Evolutionary conservation across 331 rosid genomes (phyloP), one percentile per base, ranked within the genome.

Genomic region (Saraca asoca): DNA sequence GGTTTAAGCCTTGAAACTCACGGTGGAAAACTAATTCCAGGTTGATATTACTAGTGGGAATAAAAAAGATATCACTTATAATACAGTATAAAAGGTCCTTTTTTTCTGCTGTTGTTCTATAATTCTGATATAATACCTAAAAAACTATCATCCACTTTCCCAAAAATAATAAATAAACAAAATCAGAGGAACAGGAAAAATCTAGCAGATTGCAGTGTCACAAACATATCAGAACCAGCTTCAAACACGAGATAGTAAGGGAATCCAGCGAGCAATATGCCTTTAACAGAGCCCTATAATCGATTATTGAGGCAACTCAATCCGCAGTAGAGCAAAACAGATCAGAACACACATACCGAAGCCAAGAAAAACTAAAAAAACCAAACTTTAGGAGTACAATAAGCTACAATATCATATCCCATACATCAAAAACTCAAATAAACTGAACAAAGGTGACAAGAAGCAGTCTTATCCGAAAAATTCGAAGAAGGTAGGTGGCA

Each of bases 201-300:
- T 24, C 3, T 24, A 24, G 31, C 31, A 24, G 31, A 24, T 24
- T 20, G 63, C 51, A 11, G 69, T 74, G 64, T 52, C 62, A 31
- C 58, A 39, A 38, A 66, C 17, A 35, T 34, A 51, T 16, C 29
- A 53, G 53, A 68, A 61, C 46, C 20, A 7, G 64, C 74, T 29
- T 7, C 65, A 59, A 46, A 42, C 69, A 53, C 61, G 15, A 66
- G 58, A 6, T 14, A 31, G 37, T 24, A 55, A 69, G 41, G n/a
- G 18, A 61, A 45, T 46, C 66, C 66, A 16, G 45, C 17, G 59
- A 7, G 10, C 59, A 62, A 68, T 70, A 54, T 61, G 73, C 63
- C 56, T 13, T 12, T 48, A 24, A 4, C 37, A 9, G 7, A 29
- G 18, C 35, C 58, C 63, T 44, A 67, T 52, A 61, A 62, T 54